Percentiles rank a stretch among this genome's conserved stretches.
Evolutionary conservation across 2,329 filamentous ascomycete species (phyloP).

Genomic region (Aspergillus persii): DNA sequence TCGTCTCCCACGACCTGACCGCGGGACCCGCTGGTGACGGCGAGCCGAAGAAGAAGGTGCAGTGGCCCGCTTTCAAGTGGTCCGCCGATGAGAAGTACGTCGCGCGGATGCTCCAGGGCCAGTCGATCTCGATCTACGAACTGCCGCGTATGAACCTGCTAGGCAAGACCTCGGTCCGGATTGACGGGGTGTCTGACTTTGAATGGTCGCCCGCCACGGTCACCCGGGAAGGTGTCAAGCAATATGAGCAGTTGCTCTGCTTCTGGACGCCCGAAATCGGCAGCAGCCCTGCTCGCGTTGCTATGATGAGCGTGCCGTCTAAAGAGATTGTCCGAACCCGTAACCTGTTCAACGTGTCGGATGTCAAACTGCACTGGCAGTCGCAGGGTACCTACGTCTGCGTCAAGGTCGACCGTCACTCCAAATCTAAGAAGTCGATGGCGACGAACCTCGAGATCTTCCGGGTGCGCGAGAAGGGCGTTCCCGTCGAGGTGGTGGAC

Average conservation of each 20-base stretch:
- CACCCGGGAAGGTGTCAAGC: constrained; percentile 79
- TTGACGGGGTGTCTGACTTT: constrained; percentile 95
- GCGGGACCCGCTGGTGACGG: constrained; percentile 60
- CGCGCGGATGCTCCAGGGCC: constrained; percentile 80
- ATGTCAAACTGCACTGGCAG: constrained; percentile 99
- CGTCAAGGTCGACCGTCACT: constrained; percentile 98
- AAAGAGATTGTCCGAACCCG: constrained; percentile 92
- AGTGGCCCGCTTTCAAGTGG: constrained; percentile 99
- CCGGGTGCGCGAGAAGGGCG: constrained; percentile 94
- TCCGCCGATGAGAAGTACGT: constrained; percentile 97
- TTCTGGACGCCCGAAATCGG: constrained; percentile 99
- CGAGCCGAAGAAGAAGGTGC: constrained; percentile 82
- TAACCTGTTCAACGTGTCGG: constrained; percentile 96
- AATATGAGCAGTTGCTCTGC: constrained; percentile 92
- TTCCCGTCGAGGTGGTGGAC: constrained; percentile 96
- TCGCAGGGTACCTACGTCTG: constrained; percentile 91
- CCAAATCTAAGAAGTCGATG: constrained; percentile 97
- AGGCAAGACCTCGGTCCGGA: constrained; percentile 90
- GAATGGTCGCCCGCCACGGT: constrained; percentile 90
- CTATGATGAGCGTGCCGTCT: constrained; percentile 90
- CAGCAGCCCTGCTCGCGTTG: constrained; percentile 96
- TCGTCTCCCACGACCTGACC: constrained; percentile 77
- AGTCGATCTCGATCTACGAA: constrained; percentile 90
- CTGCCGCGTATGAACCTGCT: constrained; percentile 84
- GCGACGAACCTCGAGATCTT: constrained; percentile 98